A percentile compares a stretch with the other conserved stretches of the same genome.
Conservation (phyloP, 805 yeast genomes). For the Nadsonia fulvescens region DNA sequence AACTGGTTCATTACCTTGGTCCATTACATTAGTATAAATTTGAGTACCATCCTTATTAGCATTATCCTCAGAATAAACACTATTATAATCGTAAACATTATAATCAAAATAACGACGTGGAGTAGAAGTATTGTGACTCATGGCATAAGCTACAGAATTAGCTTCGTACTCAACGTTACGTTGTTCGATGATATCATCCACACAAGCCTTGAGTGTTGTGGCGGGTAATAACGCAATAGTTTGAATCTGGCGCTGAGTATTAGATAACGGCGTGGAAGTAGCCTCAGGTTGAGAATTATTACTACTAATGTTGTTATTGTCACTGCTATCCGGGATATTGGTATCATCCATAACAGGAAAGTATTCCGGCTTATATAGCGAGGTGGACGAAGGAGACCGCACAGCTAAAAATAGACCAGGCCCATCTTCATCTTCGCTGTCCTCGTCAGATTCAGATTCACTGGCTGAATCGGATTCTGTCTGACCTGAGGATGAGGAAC, state of each 20-base stretch:
- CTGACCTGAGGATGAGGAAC: slow-evolving; percentile 16
- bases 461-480: slow-evolving; percentile 6
- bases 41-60: too few relatives aligned
- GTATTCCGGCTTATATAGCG: slow-evolving; percentile 14
- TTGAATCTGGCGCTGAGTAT: slow-evolving; percentile 17
- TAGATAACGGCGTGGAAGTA: slow-evolving; percentile 4
- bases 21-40: too few relatives aligned
- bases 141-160: slow-evolving; percentile 24
- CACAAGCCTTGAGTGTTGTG: slow-evolving; percentile 65
- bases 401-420: slow-evolving; percentile 54
- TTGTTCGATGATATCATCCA: slow-evolving; percentile 38
- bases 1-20: too few relatives aligned
- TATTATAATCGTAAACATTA: slow-evolving; percentile 14
- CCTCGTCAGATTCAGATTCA: slow-evolving; percentile 22
- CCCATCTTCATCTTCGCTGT: slow-evolving; percentile 38
- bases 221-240: slow-evolving; percentile 74
- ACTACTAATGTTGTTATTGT: slow-evolving; percentile 1
- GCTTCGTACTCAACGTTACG: slow-evolving; percentile 18
- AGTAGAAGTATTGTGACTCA: slow-evolving; percentile 48
- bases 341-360: slow-evolving; percentile 5
- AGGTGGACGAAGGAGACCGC: slow-evolving; percentile 18
- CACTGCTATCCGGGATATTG: slow-evolving; percentile 1
- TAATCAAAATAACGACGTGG: slow-evolving; percentile 11
- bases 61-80: too few relatives aligned
- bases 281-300: slow-evolving; percentile 4